Evolutionary conservation across 345 rosid species (phyloP).

Genomic region (Camelina neglecta): DNA sequence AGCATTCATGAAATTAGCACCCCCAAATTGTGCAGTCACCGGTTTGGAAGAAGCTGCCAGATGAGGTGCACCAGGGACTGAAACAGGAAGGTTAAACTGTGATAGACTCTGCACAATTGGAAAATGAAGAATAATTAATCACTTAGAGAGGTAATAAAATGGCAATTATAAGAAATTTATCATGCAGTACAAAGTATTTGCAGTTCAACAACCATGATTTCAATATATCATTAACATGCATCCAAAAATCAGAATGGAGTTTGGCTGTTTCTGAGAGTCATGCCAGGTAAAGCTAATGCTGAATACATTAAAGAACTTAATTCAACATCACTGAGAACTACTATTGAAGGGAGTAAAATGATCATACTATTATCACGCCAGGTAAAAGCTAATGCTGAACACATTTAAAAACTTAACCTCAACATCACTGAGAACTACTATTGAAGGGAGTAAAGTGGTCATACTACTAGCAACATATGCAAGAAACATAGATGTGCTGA

Average conservation of each 20-base stretch:
- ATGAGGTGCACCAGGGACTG: slow-evolving; percentile 77
- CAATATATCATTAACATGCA: slow-evolving; percentile 18
- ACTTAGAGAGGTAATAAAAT: slow-evolving; percentile 13
- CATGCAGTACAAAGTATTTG: slow-evolving; percentile 19
- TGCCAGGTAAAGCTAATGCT: slow-evolving; percentile 25
- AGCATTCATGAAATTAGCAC: slow-evolving; percentile 58
- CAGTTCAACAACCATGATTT: neutral
- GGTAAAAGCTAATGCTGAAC: too few relatives aligned
- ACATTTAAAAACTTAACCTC: too few relatives aligned
- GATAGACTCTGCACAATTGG: slow-evolving; percentile 83
- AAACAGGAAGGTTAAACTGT: slow-evolving; percentile 95
- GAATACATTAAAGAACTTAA: neutral
- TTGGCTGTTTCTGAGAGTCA: slow-evolving; percentile 16
- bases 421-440: neutral
- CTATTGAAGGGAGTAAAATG: neutral
- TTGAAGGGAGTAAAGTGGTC: slow-evolving; percentile 20
- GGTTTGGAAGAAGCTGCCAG: slow-evolving; percentile 63
- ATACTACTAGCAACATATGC: slow-evolving; percentile 18
- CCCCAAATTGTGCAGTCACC: slow-evolving; percentile 56
- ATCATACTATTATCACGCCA: too few relatives aligned
- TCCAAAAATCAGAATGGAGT: slow-evolving; percentile 7
- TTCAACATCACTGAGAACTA: neutral
- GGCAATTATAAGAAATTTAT: neutral
- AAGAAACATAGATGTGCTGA: slow-evolving; percentile 18
- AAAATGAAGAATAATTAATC: slow-evolving; percentile 45